Percentiles rank a stretch among this genome's conserved stretches.
These are phyloP conservation scores for Nemania serpens DNA, from an alignment of 2,329 filamentous ascomycete genomes.

Conservation along the genomic window DNA sequence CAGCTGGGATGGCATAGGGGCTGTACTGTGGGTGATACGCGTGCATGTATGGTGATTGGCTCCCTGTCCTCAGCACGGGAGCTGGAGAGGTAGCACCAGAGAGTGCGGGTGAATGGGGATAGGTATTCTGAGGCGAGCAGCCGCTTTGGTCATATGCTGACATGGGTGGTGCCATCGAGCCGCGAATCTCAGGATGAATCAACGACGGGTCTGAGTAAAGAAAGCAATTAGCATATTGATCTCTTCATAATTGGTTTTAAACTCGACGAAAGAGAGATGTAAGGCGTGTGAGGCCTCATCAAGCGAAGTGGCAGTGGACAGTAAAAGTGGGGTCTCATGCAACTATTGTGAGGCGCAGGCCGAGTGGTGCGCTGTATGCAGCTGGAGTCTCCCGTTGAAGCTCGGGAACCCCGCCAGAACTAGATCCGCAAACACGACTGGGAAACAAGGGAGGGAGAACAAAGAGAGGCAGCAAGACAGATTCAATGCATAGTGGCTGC, in stretches of 20 bases:
- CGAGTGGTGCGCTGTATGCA: constrained; percentile 19
- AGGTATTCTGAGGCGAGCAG: constrained; percentile 54
- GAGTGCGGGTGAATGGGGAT: constrained; percentile 67
- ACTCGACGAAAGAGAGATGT: constrained; percentile 10
- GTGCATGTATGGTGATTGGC: constrained; percentile 70
- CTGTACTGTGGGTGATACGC: constrained; percentile 56
- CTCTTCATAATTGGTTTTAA: constrained; percentile 3
- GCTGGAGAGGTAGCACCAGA: constrained; percentile 57
- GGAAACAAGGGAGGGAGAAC: not conserved
- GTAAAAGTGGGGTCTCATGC: constrained; percentile 15
- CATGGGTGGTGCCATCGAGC: constrained; percentile 52
- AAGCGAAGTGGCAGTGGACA: constrained; percentile 12
- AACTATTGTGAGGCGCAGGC: constrained; percentile 24
- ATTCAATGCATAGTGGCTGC: not conserved
- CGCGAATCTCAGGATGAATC: constrained; percentile 59
- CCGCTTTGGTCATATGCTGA: constrained; percentile 53
- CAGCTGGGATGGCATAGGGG: constrained; percentile 54
- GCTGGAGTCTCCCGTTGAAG: constrained; percentile 27
- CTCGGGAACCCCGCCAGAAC: constrained; percentile 21
- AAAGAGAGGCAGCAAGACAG: not conserved
- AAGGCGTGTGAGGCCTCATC: constrained; percentile 27
- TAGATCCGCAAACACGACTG: constrained; percentile 6
- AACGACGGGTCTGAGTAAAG: constrained; percentile 56
- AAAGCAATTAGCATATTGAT: constrained; percentile 37
- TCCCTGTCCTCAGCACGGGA: constrained; percentile 56